phyloP scores from a whole-genome alignment of 495 filamentous ascomycete genomes.

The Neurospora sp. region DNA sequence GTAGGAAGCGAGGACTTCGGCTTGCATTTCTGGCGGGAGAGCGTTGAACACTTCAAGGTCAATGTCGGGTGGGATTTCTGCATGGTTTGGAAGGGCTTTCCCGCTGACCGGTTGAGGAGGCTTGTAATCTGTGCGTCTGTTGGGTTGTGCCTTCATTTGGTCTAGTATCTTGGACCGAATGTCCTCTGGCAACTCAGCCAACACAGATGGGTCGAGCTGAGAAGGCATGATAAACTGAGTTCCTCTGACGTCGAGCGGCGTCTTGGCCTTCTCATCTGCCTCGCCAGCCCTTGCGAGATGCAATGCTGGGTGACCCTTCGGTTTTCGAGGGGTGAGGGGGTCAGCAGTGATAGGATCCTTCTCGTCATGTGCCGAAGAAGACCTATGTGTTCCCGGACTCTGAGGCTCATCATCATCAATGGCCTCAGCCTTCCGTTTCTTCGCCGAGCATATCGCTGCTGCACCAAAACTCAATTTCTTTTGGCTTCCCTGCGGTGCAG shows the following conservation, averaged over 20 bases:
- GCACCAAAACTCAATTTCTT: slow-evolving; percentile 38
- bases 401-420: slow-evolving; percentile 14
- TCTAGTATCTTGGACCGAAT: slow-evolving; percentile 63
- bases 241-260: slow-evolving; percentile 64
- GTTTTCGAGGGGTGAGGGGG: slow-evolving; percentile 57
- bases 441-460: slow-evolving; percentile 9
- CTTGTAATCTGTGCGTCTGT: slow-evolving; percentile 13
- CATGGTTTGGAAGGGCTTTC: neutral
- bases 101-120: neutral
- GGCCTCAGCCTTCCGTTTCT: slow-evolving; percentile 17
- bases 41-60: slow-evolving; percentile 67
- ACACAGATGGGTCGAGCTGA: slow-evolving; percentile 61
- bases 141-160: slow-evolving; percentile 11
- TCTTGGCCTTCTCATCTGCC: slow-evolving; percentile 47
- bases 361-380: slow-evolving; percentile 2
- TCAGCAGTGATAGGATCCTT: slow-evolving; percentile 40
- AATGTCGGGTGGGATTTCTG: slow-evolving; percentile 40
- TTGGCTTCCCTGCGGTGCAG: slow-evolving; percentile 49
- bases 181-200: slow-evolving; percentile 68
- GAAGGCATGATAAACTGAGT: slow-evolving; percentile 84
- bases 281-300: slow-evolving; percentile 44
- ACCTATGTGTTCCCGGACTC: slow-evolving; percentile 8
- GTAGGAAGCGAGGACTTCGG: slow-evolving; percentile 68
- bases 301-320: slow-evolving; percentile 44
- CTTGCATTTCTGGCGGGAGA: slow-evolving; percentile 72